Conservation (phyloP, 345 rosid species). For the Populus tremula region DNA sequence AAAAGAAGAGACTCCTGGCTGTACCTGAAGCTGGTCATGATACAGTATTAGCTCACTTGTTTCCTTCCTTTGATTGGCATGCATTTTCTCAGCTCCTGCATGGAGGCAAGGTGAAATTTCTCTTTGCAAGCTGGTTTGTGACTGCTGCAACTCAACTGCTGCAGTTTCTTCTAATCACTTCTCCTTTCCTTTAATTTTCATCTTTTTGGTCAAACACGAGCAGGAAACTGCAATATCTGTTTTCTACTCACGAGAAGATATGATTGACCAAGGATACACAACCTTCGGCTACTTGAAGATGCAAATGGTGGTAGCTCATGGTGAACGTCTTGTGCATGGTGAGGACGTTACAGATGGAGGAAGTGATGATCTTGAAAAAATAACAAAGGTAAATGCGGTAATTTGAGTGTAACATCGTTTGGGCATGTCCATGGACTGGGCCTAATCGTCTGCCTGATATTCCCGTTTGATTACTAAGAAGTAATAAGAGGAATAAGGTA, state of each 20-base stretch:
- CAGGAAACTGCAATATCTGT: conserved; percentile 96
- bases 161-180: not conserved
- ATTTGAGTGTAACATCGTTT: not conserved
- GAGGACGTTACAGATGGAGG: conserved; percentile 94
- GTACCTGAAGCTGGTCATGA: conserved; percentile 99
- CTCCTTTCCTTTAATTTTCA: not conserved
- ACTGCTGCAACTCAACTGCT: conserved; percentile 3
- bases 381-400: conserved; percentile 61
- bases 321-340: conserved; percentile 77
- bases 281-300: conserved; percentile 98
- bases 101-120: conserved; percentile 76
- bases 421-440: not conserved
- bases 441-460: not conserved
- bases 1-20: conserved; percentile 85
- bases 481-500: not conserved
- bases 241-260: conserved; percentile 94
- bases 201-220: conserved; percentile 2
- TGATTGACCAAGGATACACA: conserved; percentile 90
- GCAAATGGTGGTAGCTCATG: conserved; percentile 99
- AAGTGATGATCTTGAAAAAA: conserved; percentile 82
- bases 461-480: not conserved
- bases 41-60: conserved; percentile 85
- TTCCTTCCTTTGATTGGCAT: conserved; percentile 96
- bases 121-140: not conserved
- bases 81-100: conserved; percentile 99